A percentile compares a stretch with the other conserved stretches of the same genome.
phyloP scores from a whole-genome alignment of 2,329 filamentous ascomycete genomes.

The Didymella exigua region DNA sequence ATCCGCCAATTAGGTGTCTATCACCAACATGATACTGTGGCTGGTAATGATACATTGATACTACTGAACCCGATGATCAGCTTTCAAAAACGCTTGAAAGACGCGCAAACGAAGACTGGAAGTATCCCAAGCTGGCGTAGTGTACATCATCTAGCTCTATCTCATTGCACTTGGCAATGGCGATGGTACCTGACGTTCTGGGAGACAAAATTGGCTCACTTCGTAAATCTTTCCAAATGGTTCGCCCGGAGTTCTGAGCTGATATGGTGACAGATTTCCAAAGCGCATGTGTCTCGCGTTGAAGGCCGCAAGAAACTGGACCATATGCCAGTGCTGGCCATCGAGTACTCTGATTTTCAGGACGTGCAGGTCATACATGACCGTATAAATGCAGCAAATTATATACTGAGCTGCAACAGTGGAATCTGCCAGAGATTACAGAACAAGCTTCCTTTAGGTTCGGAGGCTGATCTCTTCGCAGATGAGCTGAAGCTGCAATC shows the following conservation, averaged over 20 bases:
- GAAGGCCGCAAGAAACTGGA: not conserved
- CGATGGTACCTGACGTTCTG: conserved; percentile 14
- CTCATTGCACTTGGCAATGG: conserved; percentile 14
- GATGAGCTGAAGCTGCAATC: not conserved
- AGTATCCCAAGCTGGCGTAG: not conserved
- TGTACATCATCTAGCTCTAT: conserved; percentile 13
- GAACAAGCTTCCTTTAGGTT: not conserved
- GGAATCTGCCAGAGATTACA: not conserved
- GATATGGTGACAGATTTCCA: not conserved
- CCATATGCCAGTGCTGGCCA: not conserved
- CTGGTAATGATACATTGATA: conserved; percentile 1
- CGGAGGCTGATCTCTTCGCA: not conserved
- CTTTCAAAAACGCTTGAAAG: not conserved
- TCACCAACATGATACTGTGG: conserved; percentile 6
- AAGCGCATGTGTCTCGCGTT: not conserved
- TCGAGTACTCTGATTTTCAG: not conserved
- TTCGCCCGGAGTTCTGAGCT: too few relatives aligned
- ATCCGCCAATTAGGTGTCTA: conserved; percentile 18
- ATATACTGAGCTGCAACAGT: too few relatives aligned
- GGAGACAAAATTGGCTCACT: conserved; percentile 8
- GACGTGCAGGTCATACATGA: not conserved
- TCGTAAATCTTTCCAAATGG: not conserved
- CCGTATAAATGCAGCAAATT: not conserved
- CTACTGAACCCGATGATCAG: not conserved
- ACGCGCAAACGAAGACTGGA: not conserved